phyloP scores from a whole-genome alignment of 1,284 basidiomycete genomes.

The Sporisorium scitamineum region DNA sequence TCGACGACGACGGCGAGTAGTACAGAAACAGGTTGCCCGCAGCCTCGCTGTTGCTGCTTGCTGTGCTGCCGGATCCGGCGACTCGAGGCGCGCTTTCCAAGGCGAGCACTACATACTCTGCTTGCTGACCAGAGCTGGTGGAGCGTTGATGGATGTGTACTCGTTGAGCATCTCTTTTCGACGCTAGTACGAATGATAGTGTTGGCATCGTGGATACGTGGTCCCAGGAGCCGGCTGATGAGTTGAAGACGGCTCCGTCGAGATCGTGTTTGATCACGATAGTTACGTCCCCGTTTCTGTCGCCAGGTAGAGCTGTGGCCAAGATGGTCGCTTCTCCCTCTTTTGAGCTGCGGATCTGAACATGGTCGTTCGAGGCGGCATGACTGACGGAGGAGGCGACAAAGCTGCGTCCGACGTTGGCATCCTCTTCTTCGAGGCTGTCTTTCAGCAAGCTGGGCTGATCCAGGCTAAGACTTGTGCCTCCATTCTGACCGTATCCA shows the following conservation, averaged over 20 bases:
- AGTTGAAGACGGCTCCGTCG: slow-evolving; percentile 81
- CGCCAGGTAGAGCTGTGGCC: slow-evolving; percentile 14
- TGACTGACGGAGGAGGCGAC: slow-evolving; percentile 73
- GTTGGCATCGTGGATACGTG: slow-evolving; percentile 86
- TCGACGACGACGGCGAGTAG: slow-evolving; percentile 21
- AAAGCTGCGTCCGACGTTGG: slow-evolving; percentile 75
- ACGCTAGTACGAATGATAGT: slow-evolving; percentile 91
- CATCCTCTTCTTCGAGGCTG: slow-evolving; percentile 85
- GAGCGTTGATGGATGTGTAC: slow-evolving; percentile 43
- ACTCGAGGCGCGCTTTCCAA: slow-evolving; percentile 52
- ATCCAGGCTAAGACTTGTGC: slow-evolving; percentile 24
- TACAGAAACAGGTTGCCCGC: slow-evolving; percentile 63
- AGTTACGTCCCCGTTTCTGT: neutral
- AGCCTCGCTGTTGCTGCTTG: neutral
- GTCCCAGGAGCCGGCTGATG: slow-evolving; percentile 73
- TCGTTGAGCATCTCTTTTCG: slow-evolving; percentile 74
- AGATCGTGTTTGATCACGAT: slow-evolving; percentile 82
- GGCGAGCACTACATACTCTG: slow-evolving; percentile 37
- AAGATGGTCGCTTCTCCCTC: slow-evolving; percentile 9
- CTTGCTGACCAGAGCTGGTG: neutral
- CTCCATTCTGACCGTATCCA: slow-evolving; percentile 63
- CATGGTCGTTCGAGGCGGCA: neutral
- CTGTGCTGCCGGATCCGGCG: slow-evolving; percentile 15
- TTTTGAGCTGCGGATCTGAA: neutral
- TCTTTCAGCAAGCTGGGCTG: slow-evolving; percentile 79